phyloP scores from a whole-genome alignment of 345 rosid species.

The Corchorus capsularis region DNA sequence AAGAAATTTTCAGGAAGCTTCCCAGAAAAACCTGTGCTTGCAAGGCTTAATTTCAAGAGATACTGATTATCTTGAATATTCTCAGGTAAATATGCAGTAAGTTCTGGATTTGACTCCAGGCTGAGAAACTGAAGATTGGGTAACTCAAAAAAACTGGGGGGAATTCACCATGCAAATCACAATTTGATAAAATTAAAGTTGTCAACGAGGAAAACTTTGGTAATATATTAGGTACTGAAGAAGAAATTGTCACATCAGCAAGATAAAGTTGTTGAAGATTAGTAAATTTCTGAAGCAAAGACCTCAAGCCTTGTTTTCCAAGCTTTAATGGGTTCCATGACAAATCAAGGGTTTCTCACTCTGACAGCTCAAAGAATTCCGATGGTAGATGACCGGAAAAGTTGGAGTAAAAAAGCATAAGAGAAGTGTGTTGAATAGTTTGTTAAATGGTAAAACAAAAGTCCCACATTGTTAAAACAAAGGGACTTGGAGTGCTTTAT shows the following conservation, averaged over 20 bases:
- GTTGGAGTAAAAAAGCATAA: slow-evolving; percentile 16
- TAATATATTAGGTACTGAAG: not conserved
- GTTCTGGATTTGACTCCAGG: not conserved
- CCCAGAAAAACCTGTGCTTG: slow-evolving; percentile 12
- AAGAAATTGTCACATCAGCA: not conserved
- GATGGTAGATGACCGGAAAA: slow-evolving; percentile 17
- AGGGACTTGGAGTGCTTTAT: too few relatives aligned
- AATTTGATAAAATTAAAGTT: not conserved
- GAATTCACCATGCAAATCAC: slow-evolving; percentile 7
- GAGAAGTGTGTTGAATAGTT: too few relatives aligned
- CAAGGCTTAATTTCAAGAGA: not conserved
- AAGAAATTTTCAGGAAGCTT: slow-evolving; percentile 23
- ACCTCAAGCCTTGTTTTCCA: not conserved
- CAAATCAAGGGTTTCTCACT: not conserved
- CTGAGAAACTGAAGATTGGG: slow-evolving; percentile 12
- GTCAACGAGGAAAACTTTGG: not conserved
- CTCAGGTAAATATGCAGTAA: slow-evolving; percentile 10
- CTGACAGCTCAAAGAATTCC: not conserved
- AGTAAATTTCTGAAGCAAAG: not conserved
- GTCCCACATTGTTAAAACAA: too few relatives aligned
- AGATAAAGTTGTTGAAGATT: slow-evolving; percentile 3
- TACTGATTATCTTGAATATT: slow-evolving; percentile 1
- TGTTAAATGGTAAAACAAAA: too few relatives aligned
- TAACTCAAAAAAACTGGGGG: slow-evolving; percentile 5
- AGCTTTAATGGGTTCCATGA: not conserved